Percentiles rank a stretch among this genome's conserved stretches.
Conservation (phyloP, 371 early-diverging fungal genomes). For the Mucor lusitanicus region DNA sequence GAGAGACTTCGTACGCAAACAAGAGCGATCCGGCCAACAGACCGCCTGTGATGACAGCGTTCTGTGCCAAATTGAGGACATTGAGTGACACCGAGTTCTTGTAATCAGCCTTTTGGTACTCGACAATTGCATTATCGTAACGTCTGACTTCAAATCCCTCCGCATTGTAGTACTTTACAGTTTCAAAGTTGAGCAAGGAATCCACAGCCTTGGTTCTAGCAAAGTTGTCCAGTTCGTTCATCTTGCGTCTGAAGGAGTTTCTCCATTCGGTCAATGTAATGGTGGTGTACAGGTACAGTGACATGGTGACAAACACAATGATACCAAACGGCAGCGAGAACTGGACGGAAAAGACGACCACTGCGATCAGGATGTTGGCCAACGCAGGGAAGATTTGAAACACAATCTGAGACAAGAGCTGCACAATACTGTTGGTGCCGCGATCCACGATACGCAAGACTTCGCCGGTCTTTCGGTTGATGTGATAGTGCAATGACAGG, state of each 20-base stretch:
- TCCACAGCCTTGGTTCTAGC: conserved; percentile 84
- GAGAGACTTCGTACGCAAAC: conserved; percentile 77
- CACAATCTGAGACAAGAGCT: conserved; percentile 77
- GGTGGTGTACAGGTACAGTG: conserved; percentile 80
- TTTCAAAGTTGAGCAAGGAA: conserved; percentile 94
- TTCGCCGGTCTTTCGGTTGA: conserved; percentile 95
- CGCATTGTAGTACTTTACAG: conserved; percentile 88
- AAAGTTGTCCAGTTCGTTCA: conserved; percentile 76
- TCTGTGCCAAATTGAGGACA: conserved; percentile 84
- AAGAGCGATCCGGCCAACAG: conserved; percentile 76
- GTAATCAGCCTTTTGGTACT: conserved; percentile 84
- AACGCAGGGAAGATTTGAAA: conserved; percentile 91
- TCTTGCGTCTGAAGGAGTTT: conserved; percentile 77
- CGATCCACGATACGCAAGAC: conserved; percentile 87
- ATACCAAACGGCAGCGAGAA: conserved; percentile 82
- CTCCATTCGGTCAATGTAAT: conserved; percentile 92
- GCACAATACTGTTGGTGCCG: conserved; percentile 80
- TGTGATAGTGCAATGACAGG: conserved; percentile 86
- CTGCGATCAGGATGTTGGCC: conserved; percentile 85
- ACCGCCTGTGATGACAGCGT: conserved; percentile 81
- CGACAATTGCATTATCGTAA: conserved; percentile 73
- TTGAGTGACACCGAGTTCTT: conserved; percentile 70
- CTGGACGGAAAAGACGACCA: conserved; percentile 63
- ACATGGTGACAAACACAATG: conserved; percentile 88
- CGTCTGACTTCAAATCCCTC: conserved; percentile 79